These are phyloP conservation scores for Blastobotrys buckinghamii DNA, from an alignment of 1,139 yeast species.

Conservation along the genomic window DNA sequence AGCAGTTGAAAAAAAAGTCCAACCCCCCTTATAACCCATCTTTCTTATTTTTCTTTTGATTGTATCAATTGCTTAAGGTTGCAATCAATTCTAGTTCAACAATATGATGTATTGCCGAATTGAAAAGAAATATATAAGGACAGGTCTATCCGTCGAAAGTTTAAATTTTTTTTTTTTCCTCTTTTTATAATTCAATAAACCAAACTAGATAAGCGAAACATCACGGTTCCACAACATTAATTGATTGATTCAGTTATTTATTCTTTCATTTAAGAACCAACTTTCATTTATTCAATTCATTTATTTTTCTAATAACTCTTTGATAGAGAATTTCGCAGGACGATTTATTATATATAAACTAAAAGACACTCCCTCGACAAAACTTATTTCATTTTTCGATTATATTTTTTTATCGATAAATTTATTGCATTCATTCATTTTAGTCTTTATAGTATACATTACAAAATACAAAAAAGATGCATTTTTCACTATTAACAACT, in stretches of 20 bases:
- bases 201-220: not conserved
- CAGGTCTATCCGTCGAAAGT: not conserved
- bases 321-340: conserved; percentile 6
- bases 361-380: not conserved
- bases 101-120: no score
- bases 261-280: not conserved
- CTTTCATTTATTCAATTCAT: not conserved
- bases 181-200: not conserved
- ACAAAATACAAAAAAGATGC: not conserved
- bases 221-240: not conserved
- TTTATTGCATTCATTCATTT: not conserved
- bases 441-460: not conserved
- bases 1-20: not conserved
- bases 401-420: not conserved
- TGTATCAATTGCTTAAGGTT: no score
- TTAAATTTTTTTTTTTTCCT: not conserved
- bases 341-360: not conserved
- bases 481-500: conserved; percentile 5
- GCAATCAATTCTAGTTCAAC: no score
- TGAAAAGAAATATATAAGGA: not conserved
- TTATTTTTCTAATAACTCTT: conserved; percentile 1
- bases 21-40: not conserved
- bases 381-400: not conserved
- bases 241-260: not conserved
- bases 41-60: no score